A percentile compares a stretch with the other conserved stretches of the same genome.
Conservation (phyloP, 1,139 yeast species). For the Kodamaea sp. region DNA sequence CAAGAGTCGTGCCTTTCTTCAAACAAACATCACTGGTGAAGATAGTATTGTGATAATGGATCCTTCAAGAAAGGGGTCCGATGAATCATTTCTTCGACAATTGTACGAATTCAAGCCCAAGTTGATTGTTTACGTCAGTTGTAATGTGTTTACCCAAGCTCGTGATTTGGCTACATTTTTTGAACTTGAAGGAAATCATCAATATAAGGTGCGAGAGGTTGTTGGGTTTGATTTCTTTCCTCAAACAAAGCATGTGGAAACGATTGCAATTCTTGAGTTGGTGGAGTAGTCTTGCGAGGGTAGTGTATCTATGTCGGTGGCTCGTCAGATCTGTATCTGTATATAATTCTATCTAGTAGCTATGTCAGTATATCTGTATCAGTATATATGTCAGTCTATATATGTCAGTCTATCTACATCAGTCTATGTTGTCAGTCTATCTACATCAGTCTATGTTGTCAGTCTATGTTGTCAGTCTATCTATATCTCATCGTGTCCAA, state of each 20-base stretch:
- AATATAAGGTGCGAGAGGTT: slow-evolving; percentile 31
- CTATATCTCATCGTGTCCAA: no score
- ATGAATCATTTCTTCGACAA: slow-evolving; percentile 31
- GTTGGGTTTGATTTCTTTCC: slow-evolving; percentile 48
- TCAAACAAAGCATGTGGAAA: slow-evolving; percentile 47
- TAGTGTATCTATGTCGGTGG: no score
- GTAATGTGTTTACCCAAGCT: slow-evolving; percentile 48
- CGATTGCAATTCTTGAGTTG: slow-evolving; percentile 36
- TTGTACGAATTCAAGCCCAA: slow-evolving; percentile 36
- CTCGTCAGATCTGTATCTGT: no score
- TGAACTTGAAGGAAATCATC: slow-evolving; percentile 18
- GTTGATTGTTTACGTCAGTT: slow-evolving; percentile 39
- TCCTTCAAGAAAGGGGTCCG: slow-evolving; percentile 46
- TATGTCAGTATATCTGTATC: no score
- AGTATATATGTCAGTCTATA: no score
- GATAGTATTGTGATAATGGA: slow-evolving; percentile 42
- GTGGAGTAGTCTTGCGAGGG: no score
- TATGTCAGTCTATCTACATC: no score
- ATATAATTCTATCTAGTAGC: no score
- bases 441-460: no score
- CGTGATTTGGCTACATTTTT: slow-evolving; percentile 35
- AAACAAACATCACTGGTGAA: slow-evolving; percentile 25
- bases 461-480: no score
- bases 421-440: no score
- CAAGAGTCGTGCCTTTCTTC: slow-evolving; percentile 21